Percentiles rank a stretch among this genome's conserved stretches.
Evolutionary conservation across 768 basidiomycete species (phyloP).

Genomic region (Cantharellus anzutake): DNA sequence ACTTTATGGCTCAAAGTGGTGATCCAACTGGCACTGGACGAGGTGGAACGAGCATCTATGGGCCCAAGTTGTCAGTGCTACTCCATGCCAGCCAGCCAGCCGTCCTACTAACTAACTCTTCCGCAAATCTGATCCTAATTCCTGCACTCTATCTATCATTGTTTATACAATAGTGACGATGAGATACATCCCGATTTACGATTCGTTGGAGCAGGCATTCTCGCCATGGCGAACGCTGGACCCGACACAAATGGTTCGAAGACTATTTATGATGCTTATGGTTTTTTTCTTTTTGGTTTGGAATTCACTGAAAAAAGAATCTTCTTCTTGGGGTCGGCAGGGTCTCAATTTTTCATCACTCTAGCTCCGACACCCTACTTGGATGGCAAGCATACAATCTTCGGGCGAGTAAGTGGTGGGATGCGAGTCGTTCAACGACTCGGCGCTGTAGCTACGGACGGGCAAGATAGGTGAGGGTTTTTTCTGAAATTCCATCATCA

Average conservation of each 20-base stretch:
- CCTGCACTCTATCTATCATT: not conserved
- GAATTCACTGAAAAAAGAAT: slow-evolving; percentile 12
- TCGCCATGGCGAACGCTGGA: slow-evolving; percentile 95
- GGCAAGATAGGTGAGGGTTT: slow-evolving; percentile 55
- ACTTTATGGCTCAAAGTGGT: slow-evolving; percentile 94
- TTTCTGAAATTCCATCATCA: not conserved
- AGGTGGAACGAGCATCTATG: slow-evolving; percentile 79
- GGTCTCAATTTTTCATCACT: slow-evolving; percentile 90
- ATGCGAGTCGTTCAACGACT: slow-evolving; percentile 86
- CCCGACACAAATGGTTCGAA: slow-evolving; percentile 64
- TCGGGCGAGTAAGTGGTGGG: slow-evolving; percentile 76
- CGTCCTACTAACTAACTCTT: not conserved
- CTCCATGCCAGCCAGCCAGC: not conserved
- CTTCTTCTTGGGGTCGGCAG: slow-evolving; percentile 20
- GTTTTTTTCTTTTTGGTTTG: not conserved
- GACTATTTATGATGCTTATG: not conserved
- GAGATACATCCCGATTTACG: slow-evolving; percentile 80
- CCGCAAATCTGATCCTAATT: not conserved
- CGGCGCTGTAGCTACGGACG: slow-evolving; percentile 78
- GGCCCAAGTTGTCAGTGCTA: slow-evolving; percentile 57
- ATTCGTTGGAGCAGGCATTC: slow-evolving; percentile 90
- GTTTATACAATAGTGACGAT: slow-evolving; percentile 40
- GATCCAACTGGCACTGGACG: slow-evolving; percentile 92
- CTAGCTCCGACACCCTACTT: slow-evolving; percentile 67
- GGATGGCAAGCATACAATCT: slow-evolving; percentile 74